Conservation (phyloP, 768 basidiomycete species). For the Leucosporidium scottii region DNA sequence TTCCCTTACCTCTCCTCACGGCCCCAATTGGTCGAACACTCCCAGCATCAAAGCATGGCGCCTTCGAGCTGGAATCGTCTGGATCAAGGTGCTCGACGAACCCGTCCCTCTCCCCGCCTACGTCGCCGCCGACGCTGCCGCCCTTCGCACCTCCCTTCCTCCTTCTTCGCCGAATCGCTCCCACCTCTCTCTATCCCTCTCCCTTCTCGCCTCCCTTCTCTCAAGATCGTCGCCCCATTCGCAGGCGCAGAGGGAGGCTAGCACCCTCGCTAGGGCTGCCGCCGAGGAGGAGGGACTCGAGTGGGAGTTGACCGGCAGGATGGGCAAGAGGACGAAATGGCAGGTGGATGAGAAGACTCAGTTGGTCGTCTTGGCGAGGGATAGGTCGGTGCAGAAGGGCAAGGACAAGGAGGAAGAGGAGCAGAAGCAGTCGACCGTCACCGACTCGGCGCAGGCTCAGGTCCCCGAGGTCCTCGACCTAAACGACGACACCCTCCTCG, state of each 20-base stretch:
- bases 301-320: slow-evolving; percentile 85
- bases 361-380: slow-evolving; percentile 87
- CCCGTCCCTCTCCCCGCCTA: slow-evolving; percentile 55
- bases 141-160: slow-evolving; percentile 33
- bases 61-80: slow-evolving; percentile 51
- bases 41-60: slow-evolving; percentile 47
- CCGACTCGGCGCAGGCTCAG: slow-evolving; percentile 10
- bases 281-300: slow-evolving; percentile 68
- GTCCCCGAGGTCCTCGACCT: slow-evolving; percentile 73
- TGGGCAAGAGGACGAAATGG: slow-evolving; percentile 90
- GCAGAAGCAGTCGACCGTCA: slow-evolving; percentile 7
- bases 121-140: slow-evolving; percentile 40
- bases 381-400: slow-evolving; percentile 48
- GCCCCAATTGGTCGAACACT: slow-evolving; percentile 5
- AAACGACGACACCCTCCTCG: slow-evolving; percentile 93
- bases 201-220: slow-evolving; percentile 64
- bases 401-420: slow-evolving; percentile 19
- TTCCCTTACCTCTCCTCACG: slow-evolving; percentile 50
- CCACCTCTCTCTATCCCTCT: slow-evolving; percentile 66
- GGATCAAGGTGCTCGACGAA: slow-evolving; percentile 63
- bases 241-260: slow-evolving; percentile 66
- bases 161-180: slow-evolving; percentile 36
- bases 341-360: slow-evolving; percentile 79
- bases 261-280: slow-evolving; percentile 67
- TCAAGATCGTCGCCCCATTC: slow-evolving; percentile 35